These are phyloP conservation scores for Clavaria fumosa DNA, from an alignment of 768 basidiomycete species.

Conservation along the genomic window DNA sequence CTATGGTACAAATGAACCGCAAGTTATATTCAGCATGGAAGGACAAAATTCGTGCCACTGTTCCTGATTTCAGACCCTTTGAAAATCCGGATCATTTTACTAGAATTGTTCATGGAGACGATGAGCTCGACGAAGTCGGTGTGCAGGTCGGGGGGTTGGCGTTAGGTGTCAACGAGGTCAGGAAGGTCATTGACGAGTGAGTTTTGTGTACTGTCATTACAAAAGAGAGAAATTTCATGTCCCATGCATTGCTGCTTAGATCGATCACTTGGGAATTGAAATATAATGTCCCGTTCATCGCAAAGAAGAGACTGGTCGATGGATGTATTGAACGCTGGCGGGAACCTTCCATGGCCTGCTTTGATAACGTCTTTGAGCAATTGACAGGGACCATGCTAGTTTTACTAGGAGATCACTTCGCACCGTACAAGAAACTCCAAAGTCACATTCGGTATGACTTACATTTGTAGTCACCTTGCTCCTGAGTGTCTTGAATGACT, in stretches of 20 bases:
- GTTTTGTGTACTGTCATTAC: conserved; percentile 2
- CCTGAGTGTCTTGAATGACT: neutral
- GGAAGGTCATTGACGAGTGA: conserved; percentile 18
- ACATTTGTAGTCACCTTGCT: neutral
- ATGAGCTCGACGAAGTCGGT: neutral
- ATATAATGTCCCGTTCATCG: conserved; percentile 21
- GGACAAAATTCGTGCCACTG: conserved; percentile 17
- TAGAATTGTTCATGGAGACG: neutral
- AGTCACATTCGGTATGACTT: conserved; percentile 15
- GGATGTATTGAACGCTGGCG: conserved; percentile 18
- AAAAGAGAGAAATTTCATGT: neutral
- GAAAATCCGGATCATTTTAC: neutral
- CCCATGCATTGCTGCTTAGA: conserved; percentile 10
- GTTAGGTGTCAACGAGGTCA: conserved; percentile 10
- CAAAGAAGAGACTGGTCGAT: conserved; percentile 16
- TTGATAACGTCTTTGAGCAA: conserved; percentile 14
- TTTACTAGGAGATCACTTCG: conserved; percentile 17
- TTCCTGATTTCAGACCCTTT: conserved; percentile 22
- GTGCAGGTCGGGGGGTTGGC: conserved; percentile 9
- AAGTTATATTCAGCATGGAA: conserved; percentile 17
- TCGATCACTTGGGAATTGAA: conserved; percentile 26
- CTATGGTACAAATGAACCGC: conserved; percentile 19
- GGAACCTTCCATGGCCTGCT: conserved; percentile 16
- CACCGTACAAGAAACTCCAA: conserved; percentile 18
- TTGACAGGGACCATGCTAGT: conserved; percentile 10